Evolutionary conservation across 2,329 filamentous ascomycete genomes (phyloP).

Genomic region (Xylariales sp.): DNA sequence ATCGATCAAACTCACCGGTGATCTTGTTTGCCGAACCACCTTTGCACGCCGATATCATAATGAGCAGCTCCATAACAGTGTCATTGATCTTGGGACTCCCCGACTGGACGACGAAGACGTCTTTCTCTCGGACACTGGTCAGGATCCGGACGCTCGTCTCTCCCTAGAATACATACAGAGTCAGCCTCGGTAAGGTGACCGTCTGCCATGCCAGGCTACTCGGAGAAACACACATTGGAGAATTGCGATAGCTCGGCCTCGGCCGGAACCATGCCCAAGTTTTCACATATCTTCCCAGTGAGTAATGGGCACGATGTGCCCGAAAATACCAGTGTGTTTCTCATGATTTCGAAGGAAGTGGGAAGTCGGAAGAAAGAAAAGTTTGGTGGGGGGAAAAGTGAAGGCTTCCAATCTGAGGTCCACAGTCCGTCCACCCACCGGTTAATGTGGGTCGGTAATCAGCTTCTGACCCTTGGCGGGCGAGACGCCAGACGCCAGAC

Average conservation of each 20-base stretch:
- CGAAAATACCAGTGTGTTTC: slow-evolving; percentile 63
- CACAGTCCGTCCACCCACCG: no score
- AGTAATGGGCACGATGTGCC: slow-evolving; percentile 63
- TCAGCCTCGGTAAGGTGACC: background rate
- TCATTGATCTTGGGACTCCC: slow-evolving; percentile 96
- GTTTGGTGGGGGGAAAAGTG: slow-evolving; percentile 18
- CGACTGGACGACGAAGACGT: slow-evolving; percentile 98
- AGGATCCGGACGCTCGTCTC: slow-evolving; percentile 66
- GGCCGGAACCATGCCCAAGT: slow-evolving; percentile 61
- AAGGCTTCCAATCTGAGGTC: slow-evolving; percentile 15
- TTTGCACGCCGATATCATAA: slow-evolving; percentile 99
- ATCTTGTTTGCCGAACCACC: slow-evolving; percentile 95
- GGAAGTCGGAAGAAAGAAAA: slow-evolving; percentile 18
- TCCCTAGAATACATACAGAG: slow-evolving; percentile 43
- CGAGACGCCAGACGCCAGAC: no score
- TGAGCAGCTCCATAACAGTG: slow-evolving; percentile 97
- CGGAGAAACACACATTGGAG: slow-evolving; percentile 54
- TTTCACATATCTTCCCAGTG: slow-evolving; percentile 62
- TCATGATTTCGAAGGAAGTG: slow-evolving; percentile 40
- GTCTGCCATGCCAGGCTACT: background rate
- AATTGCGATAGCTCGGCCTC: slow-evolving; percentile 64
- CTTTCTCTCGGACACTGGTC: slow-evolving; percentile 86
- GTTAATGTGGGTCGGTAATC: slow-evolving; percentile 12
- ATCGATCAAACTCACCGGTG: slow-evolving; percentile 61
- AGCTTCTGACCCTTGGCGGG: no score